Evolutionary conservation across 2,329 filamentous ascomycete species (phyloP).

Genomic region (Malbranchea zuffiana): DNA sequence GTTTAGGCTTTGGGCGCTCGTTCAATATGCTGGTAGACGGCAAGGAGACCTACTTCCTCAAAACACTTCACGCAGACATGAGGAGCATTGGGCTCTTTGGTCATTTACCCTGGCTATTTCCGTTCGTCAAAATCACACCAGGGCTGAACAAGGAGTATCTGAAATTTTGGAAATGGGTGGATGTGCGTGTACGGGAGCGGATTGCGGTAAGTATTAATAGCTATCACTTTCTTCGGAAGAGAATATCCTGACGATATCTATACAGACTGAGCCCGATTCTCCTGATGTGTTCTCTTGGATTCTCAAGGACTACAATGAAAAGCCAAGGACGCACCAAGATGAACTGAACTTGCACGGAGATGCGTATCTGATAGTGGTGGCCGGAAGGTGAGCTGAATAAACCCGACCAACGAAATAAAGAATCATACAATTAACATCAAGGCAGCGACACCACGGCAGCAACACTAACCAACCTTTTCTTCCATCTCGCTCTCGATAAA

Average conservation of each 20-base stretch:
- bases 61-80: slow-evolving; percentile 15
- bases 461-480: slow-evolving; percentile 23
- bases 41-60: slow-evolving; percentile 17
- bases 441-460: slow-evolving; percentile 28
- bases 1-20: slow-evolving; percentile 27
- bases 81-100: slow-evolving; percentile 14
- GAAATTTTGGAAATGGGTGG: slow-evolving; percentile 2
- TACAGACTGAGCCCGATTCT: slow-evolving; percentile 1
- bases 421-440: slow-evolving; percentile 9
- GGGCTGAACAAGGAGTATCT: slow-evolving; percentile 1
- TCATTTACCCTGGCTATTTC: slow-evolving; percentile 18
- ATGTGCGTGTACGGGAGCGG: slow-evolving; percentile 9
- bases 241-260: slow-evolving; percentile 10
- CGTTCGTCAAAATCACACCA: slow-evolving; percentile 12
- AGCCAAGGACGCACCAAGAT: not conserved
- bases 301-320: not conserved
- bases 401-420: not conserved
- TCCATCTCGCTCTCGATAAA: slow-evolving; percentile 20
- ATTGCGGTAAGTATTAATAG: slow-evolving; percentile 11
- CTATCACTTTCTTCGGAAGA: slow-evolving; percentile 13
- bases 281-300: not conserved
- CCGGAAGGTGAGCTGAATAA: not conserved
- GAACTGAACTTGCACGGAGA: slow-evolving; percentile 1
- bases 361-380: slow-evolving; percentile 1
- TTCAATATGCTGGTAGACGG: slow-evolving; percentile 26